A percentile compares a stretch with the other conserved stretches of the same genome.
Evolutionary conservation across 495 filamentous ascomycete species (phyloP).

Genomic region (Lepraria neglecta): DNA sequence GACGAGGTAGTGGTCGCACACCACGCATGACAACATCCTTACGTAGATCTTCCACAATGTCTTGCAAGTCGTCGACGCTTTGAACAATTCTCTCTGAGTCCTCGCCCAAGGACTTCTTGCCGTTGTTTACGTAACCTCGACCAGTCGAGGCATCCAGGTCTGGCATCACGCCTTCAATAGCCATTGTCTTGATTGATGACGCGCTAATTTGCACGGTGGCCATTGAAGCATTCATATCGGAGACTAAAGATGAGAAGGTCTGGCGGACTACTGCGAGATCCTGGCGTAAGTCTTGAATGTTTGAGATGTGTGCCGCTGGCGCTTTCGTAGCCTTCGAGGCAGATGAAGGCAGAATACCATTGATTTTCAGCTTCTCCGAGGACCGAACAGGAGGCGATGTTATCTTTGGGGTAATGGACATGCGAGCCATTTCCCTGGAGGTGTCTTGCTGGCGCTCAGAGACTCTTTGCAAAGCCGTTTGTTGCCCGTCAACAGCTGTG

Average conservation of each 20-base stretch:
- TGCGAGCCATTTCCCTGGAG: constrained; percentile 79
- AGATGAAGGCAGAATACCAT: constrained; percentile 19
- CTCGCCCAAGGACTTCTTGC: constrained; percentile 73
- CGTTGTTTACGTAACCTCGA: constrained; percentile 72
- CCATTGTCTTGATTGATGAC: constrained; percentile 65
- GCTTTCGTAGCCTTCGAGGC: constrained; percentile 30
- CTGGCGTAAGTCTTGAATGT: constrained; percentile 75
- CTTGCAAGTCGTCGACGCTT: constrained; percentile 91
- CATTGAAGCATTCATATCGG: constrained; percentile 87
- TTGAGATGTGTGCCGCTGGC: constrained; percentile 53
- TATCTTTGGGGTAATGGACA: constrained; percentile 60
- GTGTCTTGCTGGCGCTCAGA: constrained; percentile 87
- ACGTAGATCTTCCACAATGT: constrained; percentile 90
- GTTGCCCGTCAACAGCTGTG: constrained; percentile 72
- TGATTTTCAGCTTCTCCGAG: constrained; percentile 34
- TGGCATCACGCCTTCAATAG: constrained; percentile 58
- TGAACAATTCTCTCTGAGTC: constrained; percentile 84
- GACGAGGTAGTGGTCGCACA: constrained; percentile 84
- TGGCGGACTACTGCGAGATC: constrained; percentile 91
- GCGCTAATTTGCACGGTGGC: constrained; percentile 72
- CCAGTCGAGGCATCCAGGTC: constrained; percentile 64
- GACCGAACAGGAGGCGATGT: constrained; percentile 28
- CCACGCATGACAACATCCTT: constrained; percentile 94
- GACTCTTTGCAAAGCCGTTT: constrained; percentile 72
- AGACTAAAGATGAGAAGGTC: constrained; percentile 83